Evolutionary conservation across 1,284 basidiomycete species (phyloP).

Genomic region (Ganoderma meredithae): DNA sequence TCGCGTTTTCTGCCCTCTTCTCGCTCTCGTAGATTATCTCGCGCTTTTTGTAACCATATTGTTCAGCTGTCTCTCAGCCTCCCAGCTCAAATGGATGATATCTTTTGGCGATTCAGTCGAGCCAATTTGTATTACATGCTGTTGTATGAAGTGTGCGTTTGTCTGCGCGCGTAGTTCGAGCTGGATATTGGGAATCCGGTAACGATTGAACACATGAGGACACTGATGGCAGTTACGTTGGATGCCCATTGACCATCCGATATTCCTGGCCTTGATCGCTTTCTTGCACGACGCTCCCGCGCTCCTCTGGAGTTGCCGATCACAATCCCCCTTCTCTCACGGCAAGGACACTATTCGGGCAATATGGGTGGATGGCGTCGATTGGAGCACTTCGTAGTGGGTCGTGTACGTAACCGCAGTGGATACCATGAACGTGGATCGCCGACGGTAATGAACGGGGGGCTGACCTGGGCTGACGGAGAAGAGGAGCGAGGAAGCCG

Average conservation of each 20-base stretch:
- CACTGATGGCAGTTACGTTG: too few species aligned
- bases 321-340: not conserved
- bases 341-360: not conserved
- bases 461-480: not conserved
- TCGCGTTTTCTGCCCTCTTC: slow-evolving; percentile 18
- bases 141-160: not conserved
- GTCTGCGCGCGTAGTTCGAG: too few species aligned
- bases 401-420: not conserved
- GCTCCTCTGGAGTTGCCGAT: not conserved
- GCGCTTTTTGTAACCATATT: slow-evolving; percentile 32
- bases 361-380: not conserved
- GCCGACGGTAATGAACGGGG: not conserved
- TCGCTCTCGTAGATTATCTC: slow-evolving; percentile 31
- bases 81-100: slow-evolving; percentile 34
- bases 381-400: not conserved
- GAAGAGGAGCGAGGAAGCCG: not conserved
- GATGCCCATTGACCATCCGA: not conserved
- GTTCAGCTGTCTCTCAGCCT: slow-evolving; percentile 19
- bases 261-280: not conserved
- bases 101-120: slow-evolving; percentile 16
- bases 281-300: not conserved
- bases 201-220: not conserved
- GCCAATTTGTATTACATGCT: slow-evolving; percentile 1
- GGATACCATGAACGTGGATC: not conserved
- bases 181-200: not conserved